Base-by-base conservation (phyloP, 345 rosid species). In the Bruguiera sexangula region DNA sequence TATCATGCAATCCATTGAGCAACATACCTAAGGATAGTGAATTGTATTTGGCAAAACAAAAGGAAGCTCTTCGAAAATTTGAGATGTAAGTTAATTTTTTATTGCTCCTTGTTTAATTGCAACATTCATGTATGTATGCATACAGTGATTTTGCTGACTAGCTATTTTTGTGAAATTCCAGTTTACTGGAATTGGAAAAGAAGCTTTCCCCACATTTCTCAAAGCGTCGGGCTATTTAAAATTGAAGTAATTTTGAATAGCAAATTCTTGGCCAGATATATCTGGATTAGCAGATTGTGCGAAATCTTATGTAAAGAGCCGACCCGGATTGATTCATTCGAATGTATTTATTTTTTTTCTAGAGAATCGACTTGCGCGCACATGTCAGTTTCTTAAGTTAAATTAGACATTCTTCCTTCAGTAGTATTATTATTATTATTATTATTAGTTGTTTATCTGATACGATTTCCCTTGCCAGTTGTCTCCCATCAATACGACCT, bases 21-120 rank as follows among this genome's bases (percentile, higher is more conserved):
- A 82, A 83, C 75, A 73, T 89, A 63, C 97, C 99, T 0, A 91
- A 87, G 73, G 97, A 91, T 67, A 85, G 96, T 72, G 95, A 95
- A 21, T 74, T 89, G 21, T 89, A 91, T 67, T 24, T 72, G 22
- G 75, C 89, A 50, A 95, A 91, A 82, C 82, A 81, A 66, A 88
- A 79, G 27, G 97, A 95, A 75, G 96, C 97, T 16, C 66, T 80
- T 59, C 96, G 73, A 67, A 95, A 87, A 82, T 91, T 77, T 76
- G 88, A 91, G 79, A 86, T 91, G 97, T 92, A 74, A 85, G 96
- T 84, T 19, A 34, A 34, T 30, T 2, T 39, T 26, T 34, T 24
- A 24, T 64, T 50, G 24, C 58, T 18, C 29, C 43, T 32, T 50
- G 10, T 57, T 27, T 50, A 20, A 19, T 3, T 60, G 50, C 50